Evolutionary conservation across 129 eudicot species (phyloP).

Genomic region (Escallonia herrerae): DNA sequence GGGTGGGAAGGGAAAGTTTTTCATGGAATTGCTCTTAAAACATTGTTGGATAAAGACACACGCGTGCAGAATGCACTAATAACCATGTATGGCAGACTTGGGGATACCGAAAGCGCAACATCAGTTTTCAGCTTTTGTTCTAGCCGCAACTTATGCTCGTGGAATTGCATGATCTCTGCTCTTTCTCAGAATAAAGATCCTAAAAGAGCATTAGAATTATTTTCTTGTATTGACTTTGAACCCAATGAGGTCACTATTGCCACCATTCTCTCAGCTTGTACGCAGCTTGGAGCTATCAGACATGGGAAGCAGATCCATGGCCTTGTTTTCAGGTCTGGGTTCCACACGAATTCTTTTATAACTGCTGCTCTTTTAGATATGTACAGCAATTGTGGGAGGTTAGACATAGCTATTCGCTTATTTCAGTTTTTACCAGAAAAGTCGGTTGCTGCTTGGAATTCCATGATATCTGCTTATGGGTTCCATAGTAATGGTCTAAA

Average conservation of each 20-base stretch:
- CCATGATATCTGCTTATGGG: slow-evolving; percentile 66
- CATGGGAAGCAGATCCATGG: slow-evolving; percentile 63
- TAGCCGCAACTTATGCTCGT: slow-evolving; percentile 51
- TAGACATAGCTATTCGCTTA: slow-evolving; percentile 31
- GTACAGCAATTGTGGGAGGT: slow-evolving; percentile 64
- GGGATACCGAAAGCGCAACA: slow-evolving; percentile 35
- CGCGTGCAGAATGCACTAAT: slow-evolving; percentile 53
- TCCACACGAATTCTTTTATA: slow-evolving; percentile 37
- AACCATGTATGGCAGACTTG: slow-evolving; percentile 59
- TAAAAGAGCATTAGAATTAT: slow-evolving; percentile 40
- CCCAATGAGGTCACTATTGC: slow-evolving; percentile 58
- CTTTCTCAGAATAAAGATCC: slow-evolving; percentile 49
- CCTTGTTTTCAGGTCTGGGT: slow-evolving; percentile 23
- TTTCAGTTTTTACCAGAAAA: slow-evolving; percentile 29
- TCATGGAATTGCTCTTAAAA: slow-evolving; percentile 54
- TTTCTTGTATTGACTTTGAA: slow-evolving; percentile 43
- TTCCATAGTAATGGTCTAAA: slow-evolving; percentile 45
- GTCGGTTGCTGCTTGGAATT: slow-evolving; percentile 53
- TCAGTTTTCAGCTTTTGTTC: slow-evolving; percentile 33
- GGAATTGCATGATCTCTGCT: slow-evolving; percentile 65
- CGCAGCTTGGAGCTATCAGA: slow-evolving; percentile 44
- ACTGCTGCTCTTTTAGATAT: slow-evolving; percentile 53
- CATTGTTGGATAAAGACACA: slow-evolving; percentile 23
- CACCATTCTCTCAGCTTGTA: slow-evolving; percentile 51
- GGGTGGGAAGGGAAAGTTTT: slow-evolving; percentile 32